These are phyloP conservation scores for Neofusicoccum sp. DNA, from an alignment of 2,329 filamentous ascomycete species.

Conservation along the genomic window DNA sequence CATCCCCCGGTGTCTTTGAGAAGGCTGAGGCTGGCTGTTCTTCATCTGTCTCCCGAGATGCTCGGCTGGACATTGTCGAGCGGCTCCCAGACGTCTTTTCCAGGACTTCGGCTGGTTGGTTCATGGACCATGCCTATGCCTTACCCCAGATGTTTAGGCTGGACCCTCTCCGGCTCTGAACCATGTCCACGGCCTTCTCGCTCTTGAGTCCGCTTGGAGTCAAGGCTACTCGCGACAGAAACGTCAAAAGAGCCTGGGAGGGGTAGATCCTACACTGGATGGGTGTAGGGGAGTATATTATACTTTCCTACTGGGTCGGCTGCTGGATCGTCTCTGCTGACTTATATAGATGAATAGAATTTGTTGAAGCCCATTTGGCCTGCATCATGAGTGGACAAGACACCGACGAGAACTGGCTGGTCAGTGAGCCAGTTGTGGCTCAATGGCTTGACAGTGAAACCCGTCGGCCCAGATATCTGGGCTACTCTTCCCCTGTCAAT, in stretches of 20 bases:
- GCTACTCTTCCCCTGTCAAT: neutral
- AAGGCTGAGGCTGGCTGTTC: neutral
- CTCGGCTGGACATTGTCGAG: neutral
- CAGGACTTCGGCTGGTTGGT: neutral
- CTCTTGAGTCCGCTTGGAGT: neutral
- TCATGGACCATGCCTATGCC: slow-evolving; percentile 2
- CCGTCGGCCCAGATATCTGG: neutral
- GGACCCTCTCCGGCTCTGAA: neutral
- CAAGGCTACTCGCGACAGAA: neutral
- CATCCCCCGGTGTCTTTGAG: neutral
- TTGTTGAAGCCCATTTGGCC: neutral
- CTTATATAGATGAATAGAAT: neutral
- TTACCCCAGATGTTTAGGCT: neutral
- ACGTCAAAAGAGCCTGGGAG: neutral
- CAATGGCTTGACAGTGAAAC: neutral
- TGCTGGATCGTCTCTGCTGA: neutral
- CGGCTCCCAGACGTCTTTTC: neutral
- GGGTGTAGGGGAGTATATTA: neutral
- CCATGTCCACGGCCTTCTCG: neutral
- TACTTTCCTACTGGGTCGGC: neutral
- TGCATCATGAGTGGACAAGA: slow-evolving; percentile 1
- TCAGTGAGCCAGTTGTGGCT: slow-evolving; percentile 6
- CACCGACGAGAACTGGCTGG: slow-evolving; percentile 4
- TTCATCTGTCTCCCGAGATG: neutral
- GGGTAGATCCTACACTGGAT: neutral